These are phyloP conservation scores for Ceratobasidium sp. DNA, from an alignment of 1,284 basidiomycete genomes.

Conservation along the genomic window DNA sequence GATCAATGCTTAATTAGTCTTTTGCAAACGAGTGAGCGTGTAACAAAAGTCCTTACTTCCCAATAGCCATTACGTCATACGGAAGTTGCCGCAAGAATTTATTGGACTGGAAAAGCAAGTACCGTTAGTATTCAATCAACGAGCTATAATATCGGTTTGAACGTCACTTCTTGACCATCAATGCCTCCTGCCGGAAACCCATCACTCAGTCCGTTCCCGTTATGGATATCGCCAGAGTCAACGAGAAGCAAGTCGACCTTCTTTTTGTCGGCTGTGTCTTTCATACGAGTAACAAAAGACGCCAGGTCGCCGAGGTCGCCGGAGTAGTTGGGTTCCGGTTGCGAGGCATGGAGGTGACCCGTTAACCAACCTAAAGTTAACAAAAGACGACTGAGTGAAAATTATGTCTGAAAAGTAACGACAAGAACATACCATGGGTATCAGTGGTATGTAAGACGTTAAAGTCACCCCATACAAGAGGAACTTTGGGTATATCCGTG, in stretches of 20 bases:
- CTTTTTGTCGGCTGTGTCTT: constrained; percentile 75
- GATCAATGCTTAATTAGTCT: too few species aligned
- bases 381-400: constrained; percentile 54
- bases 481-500: constrained; percentile 52
- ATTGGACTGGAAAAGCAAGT: constrained; percentile 64
- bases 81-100: constrained; percentile 79
- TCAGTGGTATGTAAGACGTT: constrained; percentile 87
- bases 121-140: too few species aligned
- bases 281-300: constrained; percentile 86
- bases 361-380: constrained; percentile 69
- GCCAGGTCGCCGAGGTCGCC: constrained; percentile 85
- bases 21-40: too few species aligned
- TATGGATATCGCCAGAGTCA: constrained; percentile 84
- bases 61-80: constrained; percentile 87
- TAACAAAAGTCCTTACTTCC: constrained; percentile 69
- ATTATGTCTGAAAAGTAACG: background rate
- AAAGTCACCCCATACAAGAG: constrained; percentile 81
- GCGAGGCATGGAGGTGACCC: constrained; percentile 76
- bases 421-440: constrained; percentile 67
- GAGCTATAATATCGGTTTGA: too few species aligned
- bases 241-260: constrained; percentile 78
- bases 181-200: constrained; percentile 77
- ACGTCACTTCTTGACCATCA: constrained; percentile 75
- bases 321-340: constrained; percentile 82
- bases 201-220: constrained; percentile 82